phyloP scores from a whole-genome alignment of 768 basidiomycete genomes.

The Collybiopsis confluens region DNA sequence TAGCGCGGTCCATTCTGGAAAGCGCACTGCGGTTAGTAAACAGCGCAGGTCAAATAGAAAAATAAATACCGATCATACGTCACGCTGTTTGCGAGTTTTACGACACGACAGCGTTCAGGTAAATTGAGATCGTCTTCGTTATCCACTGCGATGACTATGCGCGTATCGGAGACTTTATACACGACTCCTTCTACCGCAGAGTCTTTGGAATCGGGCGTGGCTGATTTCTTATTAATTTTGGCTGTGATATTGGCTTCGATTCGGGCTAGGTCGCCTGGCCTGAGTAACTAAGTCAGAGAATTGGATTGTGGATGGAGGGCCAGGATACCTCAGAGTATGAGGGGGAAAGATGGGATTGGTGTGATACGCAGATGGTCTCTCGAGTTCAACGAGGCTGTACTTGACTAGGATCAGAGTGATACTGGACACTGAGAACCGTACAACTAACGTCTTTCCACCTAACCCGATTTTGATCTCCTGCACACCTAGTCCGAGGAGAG shows the following conservation, averaged over 20 bases:
- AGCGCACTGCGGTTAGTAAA: no score
- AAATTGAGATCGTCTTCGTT: constrained; percentile 70
- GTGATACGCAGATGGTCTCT: constrained; percentile 80
- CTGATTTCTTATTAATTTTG: constrained; percentile 43
- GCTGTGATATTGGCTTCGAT: constrained; percentile 68
- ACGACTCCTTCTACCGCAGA: constrained; percentile 72
- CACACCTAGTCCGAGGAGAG: constrained; percentile 69
- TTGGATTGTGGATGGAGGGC: constrained; percentile 7
- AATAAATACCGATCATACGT: constrained; percentile 74
- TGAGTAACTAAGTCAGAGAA: constrained; percentile 20
- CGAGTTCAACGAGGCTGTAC: constrained; percentile 79
- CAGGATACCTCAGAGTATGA: constrained; percentile 71
- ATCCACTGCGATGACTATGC: constrained; percentile 78
- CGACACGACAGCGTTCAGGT: constrained; percentile 77
- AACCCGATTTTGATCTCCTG: constrained; percentile 76
- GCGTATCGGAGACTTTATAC: constrained; percentile 82
- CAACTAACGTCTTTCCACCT: constrained; percentile 82
- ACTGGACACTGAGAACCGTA: background rate
- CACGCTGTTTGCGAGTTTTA: constrained; percentile 89
- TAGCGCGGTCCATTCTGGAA: constrained; percentile 79
- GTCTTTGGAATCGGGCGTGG: constrained; percentile 36
- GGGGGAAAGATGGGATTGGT: constrained; percentile 69
- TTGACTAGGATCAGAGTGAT: constrained; percentile 24
- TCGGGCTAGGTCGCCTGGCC: constrained; percentile 85
- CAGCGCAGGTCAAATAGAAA: no score